A percentile compares a stretch with the other conserved stretches of the same genome.
phyloP scores from a whole-genome alignment of 768 basidiomycete genomes.

The Boletus barrowsii region DNA sequence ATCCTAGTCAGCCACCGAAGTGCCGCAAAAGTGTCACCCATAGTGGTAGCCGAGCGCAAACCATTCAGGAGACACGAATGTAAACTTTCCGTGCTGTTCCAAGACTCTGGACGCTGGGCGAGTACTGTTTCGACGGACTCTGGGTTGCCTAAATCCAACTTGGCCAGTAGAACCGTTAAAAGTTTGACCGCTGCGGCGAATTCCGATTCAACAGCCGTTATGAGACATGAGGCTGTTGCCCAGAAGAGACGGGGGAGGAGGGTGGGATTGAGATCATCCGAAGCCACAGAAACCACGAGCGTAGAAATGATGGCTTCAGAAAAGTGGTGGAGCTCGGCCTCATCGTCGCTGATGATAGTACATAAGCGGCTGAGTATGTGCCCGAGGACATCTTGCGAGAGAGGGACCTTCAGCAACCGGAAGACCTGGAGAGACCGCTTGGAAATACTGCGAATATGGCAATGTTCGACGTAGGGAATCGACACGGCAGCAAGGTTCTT shows the following conservation, averaged over 20 bases:
- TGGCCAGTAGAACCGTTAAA: constrained; percentile 60
- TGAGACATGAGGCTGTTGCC: constrained; percentile 77
- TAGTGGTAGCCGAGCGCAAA: constrained; percentile 74
- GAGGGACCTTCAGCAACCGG: constrained; percentile 69
- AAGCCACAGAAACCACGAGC: constrained; percentile 57
- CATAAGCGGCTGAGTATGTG: constrained; percentile 79
- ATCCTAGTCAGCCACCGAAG: constrained; percentile 62
- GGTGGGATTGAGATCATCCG: constrained; percentile 53
- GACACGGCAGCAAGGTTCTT: constrained; percentile 80
- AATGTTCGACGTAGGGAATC: constrained; percentile 81
- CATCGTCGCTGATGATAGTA: constrained; percentile 74
- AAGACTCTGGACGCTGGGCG: constrained; percentile 64
- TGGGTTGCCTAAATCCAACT: constrained; percentile 68
- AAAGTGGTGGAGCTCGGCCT: constrained; percentile 77
- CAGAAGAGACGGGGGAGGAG: constrained; percentile 85
- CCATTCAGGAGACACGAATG: constrained; percentile 75
- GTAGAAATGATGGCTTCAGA: constrained; percentile 80
- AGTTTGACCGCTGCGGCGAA: constrained; percentile 66
- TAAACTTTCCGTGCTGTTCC: constrained; percentile 61
- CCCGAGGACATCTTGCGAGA: constrained; percentile 70
- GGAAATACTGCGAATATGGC: constrained; percentile 81
- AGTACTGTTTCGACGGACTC: constrained; percentile 67
- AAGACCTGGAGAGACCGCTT: constrained; percentile 91
- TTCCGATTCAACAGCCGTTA: constrained; percentile 79
- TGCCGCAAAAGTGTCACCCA: constrained; percentile 61